Evolutionary conservation across 1,284 basidiomycete genomes (phyloP).

Genomic region (Ustilago loliicola): DNA sequence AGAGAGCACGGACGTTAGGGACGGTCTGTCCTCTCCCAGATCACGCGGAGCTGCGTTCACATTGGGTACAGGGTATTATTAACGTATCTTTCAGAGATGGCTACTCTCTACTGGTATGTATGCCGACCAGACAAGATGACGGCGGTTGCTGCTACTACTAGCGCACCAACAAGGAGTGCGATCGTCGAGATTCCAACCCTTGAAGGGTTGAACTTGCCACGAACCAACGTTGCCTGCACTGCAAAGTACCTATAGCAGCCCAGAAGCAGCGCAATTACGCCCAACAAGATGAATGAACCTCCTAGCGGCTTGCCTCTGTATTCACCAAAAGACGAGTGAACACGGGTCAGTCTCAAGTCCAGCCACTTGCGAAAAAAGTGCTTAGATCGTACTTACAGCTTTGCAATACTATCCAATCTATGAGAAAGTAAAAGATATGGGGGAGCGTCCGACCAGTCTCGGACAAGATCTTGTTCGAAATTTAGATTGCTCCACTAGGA

Average conservation of each 20-base stretch:
- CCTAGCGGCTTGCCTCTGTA: conserved; percentile 60
- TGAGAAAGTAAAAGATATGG: conserved; percentile 24
- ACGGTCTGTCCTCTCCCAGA: neutral
- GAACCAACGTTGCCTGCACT: conserved; percentile 52
- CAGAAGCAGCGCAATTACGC: conserved; percentile 54
- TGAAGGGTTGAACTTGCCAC: conserved; percentile 58
- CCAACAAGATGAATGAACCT: conserved; percentile 58
- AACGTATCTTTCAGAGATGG: neutral
- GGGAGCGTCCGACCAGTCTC: conserved; percentile 8
- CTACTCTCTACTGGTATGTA: neutral
- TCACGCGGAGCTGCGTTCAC: neutral
- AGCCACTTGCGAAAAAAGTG: neutral
- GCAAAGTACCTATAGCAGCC: conserved; percentile 60
- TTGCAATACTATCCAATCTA: conserved; percentile 35
- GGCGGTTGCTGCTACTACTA: conserved; percentile 47
- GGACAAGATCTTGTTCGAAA: conserved; percentile 14
- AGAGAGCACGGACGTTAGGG: no score
- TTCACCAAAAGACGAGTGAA: neutral
- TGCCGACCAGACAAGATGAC: conserved; percentile 44
- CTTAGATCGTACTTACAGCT: conserved; percentile 24
- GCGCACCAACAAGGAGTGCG: conserved; percentile 41
- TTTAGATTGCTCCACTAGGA: conserved; percentile 8
- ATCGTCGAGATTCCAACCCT: conserved; percentile 51
- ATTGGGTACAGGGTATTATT: neutral
- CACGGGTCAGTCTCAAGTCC: neutral